These are phyloP conservation scores for Brachypodium distachyon DNA, from an alignment of 202 grass and related monocot species.

Conservation along the genomic window DNA sequence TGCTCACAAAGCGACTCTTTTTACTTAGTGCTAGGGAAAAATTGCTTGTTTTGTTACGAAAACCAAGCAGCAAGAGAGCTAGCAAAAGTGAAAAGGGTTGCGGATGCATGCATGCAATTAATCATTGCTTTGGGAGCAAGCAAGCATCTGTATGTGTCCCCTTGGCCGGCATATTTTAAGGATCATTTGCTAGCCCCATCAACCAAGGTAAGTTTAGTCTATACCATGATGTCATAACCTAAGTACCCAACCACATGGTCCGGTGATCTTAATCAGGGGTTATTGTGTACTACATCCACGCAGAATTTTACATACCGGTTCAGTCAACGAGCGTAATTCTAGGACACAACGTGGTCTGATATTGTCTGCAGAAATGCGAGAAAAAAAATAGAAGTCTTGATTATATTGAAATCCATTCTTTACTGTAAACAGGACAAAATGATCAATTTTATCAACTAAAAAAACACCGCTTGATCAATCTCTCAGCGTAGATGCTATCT, in stretches of 20 bases:
- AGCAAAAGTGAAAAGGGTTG: not conserved
- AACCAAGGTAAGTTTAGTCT: not conserved
- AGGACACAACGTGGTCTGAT: too few species aligned
- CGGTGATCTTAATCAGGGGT: too few species aligned
- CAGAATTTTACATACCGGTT: too few species aligned
- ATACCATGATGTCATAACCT: not conserved
- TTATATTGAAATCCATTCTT: too few species aligned
- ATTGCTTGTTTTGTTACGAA: not conserved
- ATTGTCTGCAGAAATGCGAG: too few species aligned
- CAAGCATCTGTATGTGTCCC: not conserved
- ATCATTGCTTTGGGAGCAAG: slow-evolving; percentile 18
- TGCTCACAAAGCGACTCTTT: not conserved
- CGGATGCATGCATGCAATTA: not conserved
- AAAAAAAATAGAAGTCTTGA: too few species aligned
- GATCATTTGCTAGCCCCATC: not conserved
- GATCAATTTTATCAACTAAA: too few species aligned
- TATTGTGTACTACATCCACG: too few species aligned
- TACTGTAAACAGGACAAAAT: too few species aligned
- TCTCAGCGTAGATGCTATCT: too few species aligned
- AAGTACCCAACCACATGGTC: not conserved
- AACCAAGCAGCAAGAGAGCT: not conserved
- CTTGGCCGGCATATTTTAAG: not conserved
- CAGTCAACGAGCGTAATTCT: too few species aligned
- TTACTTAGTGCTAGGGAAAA: not conserved
- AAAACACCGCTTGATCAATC: too few species aligned